A percentile compares a stretch with the other conserved stretches of the same genome.
Conservation (phyloP, 306 rosid species). For the Betula pendula region DNA sequence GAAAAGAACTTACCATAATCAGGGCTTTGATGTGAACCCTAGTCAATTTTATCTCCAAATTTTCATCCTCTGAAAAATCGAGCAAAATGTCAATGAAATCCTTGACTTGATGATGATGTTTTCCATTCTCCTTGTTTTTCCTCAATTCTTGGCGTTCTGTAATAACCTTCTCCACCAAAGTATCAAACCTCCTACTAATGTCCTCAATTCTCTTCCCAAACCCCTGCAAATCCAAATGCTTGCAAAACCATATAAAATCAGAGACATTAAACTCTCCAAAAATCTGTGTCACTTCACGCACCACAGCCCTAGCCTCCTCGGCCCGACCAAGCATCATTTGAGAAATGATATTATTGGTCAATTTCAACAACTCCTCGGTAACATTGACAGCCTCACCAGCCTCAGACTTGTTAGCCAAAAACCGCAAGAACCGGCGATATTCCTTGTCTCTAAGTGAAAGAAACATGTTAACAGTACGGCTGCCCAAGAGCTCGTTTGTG, state of each 20-base stretch:
- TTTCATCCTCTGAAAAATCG: constrained; percentile 29
- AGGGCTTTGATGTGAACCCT: constrained; percentile 47
- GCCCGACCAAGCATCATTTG: constrained; percentile 49
- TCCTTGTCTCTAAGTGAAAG: constrained; percentile 28
- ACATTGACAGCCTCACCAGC: constrained; percentile 32
- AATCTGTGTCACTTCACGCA: constrained; percentile 39
- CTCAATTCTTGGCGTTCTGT: too few relatives aligned
- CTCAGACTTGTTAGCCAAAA: constrained; percentile 26
- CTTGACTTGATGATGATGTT: too few relatives aligned
- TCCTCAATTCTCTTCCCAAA: constrained; percentile 41
- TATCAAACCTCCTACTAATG: constrained; percentile 31
- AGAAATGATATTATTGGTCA: constrained; percentile 41
- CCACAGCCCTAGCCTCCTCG: constrained; percentile 32
- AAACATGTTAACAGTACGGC: constrained; percentile 25
- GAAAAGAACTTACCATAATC: constrained; percentile 32
- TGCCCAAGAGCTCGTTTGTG: constrained; percentile 38
- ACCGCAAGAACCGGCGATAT: constrained; percentile 12
- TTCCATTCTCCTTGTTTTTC: too few relatives aligned
- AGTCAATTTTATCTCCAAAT: constrained; percentile 28
- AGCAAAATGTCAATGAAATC: constrained; percentile 52
- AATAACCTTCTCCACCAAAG: too few relatives aligned
- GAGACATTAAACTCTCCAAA: constrained; percentile 41
- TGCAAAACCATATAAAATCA: constrained; percentile 39
- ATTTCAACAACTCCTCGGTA: constrained; percentile 27
- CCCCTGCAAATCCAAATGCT: constrained; percentile 31